phyloP scores from a whole-genome alignment of 352 stramenopile species.

The Globisporangium apiculatum region DNA sequence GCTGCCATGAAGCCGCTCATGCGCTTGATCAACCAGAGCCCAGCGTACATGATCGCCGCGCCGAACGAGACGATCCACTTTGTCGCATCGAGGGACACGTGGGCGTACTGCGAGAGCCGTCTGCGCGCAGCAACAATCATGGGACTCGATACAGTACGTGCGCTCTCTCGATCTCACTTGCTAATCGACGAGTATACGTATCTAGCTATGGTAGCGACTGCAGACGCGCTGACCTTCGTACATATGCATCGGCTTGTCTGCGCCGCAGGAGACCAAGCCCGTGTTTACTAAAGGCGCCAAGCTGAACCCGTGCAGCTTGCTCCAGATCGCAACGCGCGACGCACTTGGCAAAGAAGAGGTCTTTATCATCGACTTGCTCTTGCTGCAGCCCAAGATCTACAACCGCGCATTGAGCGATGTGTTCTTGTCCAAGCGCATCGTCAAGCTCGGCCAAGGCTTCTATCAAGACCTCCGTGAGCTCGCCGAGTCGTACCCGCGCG shows the following conservation, averaged over 20 bases:
- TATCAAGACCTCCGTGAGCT: conserved; percentile 58
- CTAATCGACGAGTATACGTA: background rate
- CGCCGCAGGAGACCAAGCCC: conserved; percentile 50
- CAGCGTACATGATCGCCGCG: conserved; percentile 42
- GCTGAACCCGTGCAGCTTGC: conserved; percentile 38
- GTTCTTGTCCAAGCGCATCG: conserved; percentile 53
- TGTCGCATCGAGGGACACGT: conserved; percentile 35
- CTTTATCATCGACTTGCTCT: conserved; percentile 67
- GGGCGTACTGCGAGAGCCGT: conserved; percentile 38
- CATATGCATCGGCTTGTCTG: background rate
- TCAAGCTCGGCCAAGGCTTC: conserved; percentile 69
- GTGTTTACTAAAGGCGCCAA: conserved; percentile 33
- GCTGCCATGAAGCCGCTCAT: conserved; percentile 21
- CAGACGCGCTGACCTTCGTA: too few species aligned
- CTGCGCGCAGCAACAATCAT: conserved; percentile 43
- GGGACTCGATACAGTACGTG: conserved; percentile 64
- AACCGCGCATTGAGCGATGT: conserved; percentile 45
- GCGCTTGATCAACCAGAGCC: conserved; percentile 44
- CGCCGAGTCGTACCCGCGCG: conserved; percentile 45
- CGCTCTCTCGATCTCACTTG: background rate
- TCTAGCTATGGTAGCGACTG: too few species aligned
- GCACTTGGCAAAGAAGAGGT: conserved; percentile 44
- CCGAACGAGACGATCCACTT: conserved; percentile 35
- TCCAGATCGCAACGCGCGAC: conserved; percentile 63
- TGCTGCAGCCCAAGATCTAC: conserved; percentile 47